Percentiles rank a stretch among this genome's conserved stretches.
Conservation (phyloP, 306 rosid genomes). For the Astragalus membranaceus region DNA sequence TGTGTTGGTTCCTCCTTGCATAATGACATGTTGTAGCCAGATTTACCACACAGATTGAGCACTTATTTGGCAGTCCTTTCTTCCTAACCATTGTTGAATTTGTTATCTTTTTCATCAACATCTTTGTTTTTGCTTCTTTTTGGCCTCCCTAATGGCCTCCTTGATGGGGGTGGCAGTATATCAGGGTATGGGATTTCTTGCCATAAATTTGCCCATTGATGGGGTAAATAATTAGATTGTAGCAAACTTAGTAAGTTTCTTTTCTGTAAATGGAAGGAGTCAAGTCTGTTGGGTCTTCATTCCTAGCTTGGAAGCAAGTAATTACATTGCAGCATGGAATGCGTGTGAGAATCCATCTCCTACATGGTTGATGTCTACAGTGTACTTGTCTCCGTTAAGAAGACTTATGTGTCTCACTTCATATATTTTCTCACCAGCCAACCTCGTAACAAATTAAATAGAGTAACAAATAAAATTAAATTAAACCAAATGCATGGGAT, state of each 20-base stretch:
- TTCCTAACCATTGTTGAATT: background rate
- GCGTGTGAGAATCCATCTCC: background rate
- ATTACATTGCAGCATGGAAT: too few relatives aligned
- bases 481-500: too few relatives aligned
- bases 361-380: background rate
- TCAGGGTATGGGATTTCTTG: background rate
- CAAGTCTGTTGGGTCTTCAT: background rate
- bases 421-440: background rate
- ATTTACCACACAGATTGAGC: background rate
- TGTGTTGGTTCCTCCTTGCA: too few relatives aligned
- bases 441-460: background rate
- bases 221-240: background rate
- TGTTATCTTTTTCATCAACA: background rate
- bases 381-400: background rate
- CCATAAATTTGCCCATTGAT: background rate
- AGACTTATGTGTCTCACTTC: background rate
- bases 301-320: background rate
- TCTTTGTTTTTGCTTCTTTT: background rate
- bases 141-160: too few relatives aligned
- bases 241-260: background rate
- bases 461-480: too few relatives aligned
- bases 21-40: too few relatives aligned
- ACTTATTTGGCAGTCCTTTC: background rate
- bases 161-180: background rate
- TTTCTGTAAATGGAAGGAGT: background rate